Percentiles rank a stretch among this genome's conserved stretches.
phyloP scores from a whole-genome alignment of 2,329 filamentous ascomycete species.

The Trichoderma sp. region DNA sequence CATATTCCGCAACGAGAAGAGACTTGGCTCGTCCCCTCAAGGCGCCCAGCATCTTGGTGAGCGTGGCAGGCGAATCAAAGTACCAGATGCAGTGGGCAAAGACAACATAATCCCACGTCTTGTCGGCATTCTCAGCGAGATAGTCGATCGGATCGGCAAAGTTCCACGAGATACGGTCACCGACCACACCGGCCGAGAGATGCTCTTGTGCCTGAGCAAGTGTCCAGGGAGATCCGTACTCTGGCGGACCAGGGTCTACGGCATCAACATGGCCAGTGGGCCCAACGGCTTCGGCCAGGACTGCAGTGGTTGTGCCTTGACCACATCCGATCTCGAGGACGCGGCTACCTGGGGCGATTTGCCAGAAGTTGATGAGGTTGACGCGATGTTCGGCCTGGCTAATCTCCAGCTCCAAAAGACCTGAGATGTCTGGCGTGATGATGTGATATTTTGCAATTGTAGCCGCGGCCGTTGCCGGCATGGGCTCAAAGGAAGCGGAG shows the following conservation, averaged over 20 bases:
- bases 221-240: slow-evolving; percentile 54
- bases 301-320: slow-evolving; percentile 58
- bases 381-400: slow-evolving; percentile 40
- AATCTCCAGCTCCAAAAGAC: slow-evolving; percentile 25
- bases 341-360: slow-evolving; percentile 40
- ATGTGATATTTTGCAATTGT: slow-evolving; percentile 23
- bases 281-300: slow-evolving; percentile 51
- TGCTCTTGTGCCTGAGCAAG: slow-evolving; percentile 50
- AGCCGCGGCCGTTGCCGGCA: slow-evolving; percentile 15
- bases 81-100: slow-evolving; percentile 57
- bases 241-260: slow-evolving; percentile 51
- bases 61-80: slow-evolving; percentile 43
- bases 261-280: slow-evolving; percentile 49
- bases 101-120: slow-evolving; percentile 47
- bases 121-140: slow-evolving; percentile 30
- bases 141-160: slow-evolving; percentile 40
- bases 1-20: slow-evolving; percentile 33
- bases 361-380: slow-evolving; percentile 38
- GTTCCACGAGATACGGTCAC: slow-evolving; percentile 46
- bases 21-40: slow-evolving; percentile 27
- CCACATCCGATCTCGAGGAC: slow-evolving; percentile 62
- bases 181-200: slow-evolving; percentile 43
- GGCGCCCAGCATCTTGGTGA: slow-evolving; percentile 27
- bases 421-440: background rate
- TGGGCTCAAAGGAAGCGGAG: slow-evolving; percentile 16